phyloP scores from a whole-genome alignment of 2,329 filamentous ascomycete species.

The Lecanosticta acicola region DNA sequence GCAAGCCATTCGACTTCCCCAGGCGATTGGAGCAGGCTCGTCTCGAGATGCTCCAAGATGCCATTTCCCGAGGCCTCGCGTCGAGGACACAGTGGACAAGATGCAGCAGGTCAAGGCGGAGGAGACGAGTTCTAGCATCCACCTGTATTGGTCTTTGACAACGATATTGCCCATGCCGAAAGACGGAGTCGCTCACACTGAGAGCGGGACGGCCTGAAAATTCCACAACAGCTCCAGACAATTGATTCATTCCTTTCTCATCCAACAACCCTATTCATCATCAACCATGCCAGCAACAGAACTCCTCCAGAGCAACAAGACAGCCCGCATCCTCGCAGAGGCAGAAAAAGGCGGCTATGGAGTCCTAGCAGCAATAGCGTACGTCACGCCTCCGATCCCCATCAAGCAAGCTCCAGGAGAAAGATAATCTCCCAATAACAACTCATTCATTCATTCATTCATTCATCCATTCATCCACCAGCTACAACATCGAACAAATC shows the following conservation, averaged over 20 bases:
- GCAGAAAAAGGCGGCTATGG: conserved; percentile 22
- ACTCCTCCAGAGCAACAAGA: conserved; percentile 14
- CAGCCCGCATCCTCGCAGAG: conserved; percentile 17
- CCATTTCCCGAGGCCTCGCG: neutral
- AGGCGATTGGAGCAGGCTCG: too few relatives aligned
- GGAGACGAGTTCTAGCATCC: too few relatives aligned
- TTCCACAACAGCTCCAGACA: too few relatives aligned
- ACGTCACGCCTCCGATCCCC: neutral
- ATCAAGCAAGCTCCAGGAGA: neutral
- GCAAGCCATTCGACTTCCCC: too few relatives aligned
- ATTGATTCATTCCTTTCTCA: too few relatives aligned
- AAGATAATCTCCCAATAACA: neutral
- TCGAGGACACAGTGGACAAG: neutral
- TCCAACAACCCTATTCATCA: too few relatives aligned
- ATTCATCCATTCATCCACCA: too few relatives aligned
- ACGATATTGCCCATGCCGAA: neutral
- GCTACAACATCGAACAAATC: conserved; percentile 27
- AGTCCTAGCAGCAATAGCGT: conserved; percentile 23
- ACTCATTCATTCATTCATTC: neutral
- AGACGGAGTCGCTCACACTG: neutral
- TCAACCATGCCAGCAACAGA: conserved; percentile 4
- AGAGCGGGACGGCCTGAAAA: too few relatives aligned
- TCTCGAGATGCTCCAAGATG: too few relatives aligned
- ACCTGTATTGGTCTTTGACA: neutral
- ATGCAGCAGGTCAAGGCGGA: neutral